Evolutionary conservation across 208 protist species (phyloP).

Genomic region (Crithidia brevicula): DNA sequence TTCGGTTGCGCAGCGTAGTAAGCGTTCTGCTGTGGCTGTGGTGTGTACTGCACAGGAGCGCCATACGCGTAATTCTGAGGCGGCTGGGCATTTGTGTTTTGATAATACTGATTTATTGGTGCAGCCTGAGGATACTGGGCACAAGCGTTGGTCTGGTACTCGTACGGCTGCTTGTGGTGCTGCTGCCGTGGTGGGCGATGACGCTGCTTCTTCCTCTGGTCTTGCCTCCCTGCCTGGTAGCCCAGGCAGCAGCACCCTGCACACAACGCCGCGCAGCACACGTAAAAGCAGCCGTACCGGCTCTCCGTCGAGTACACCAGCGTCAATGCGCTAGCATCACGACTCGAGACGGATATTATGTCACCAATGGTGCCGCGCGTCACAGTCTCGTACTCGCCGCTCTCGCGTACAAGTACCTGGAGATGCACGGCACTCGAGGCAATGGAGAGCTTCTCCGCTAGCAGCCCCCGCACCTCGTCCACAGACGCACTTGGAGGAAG

Average conservation of each 20-base stretch:
- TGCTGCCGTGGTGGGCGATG: neutral
- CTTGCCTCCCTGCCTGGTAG: neutral
- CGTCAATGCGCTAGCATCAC: neutral
- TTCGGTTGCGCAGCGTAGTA: conserved; percentile 1
- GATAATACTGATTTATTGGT: conserved; percentile 4
- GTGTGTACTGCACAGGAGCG: conserved; percentile 5
- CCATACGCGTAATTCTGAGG: conserved; percentile 3
- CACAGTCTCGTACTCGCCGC: neutral
- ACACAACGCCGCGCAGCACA: neutral
- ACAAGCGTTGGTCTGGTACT: neutral
- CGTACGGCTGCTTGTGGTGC: neutral
- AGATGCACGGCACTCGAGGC: neutral
- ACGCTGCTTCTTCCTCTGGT: neutral
- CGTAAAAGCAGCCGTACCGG: conserved; percentile 7
- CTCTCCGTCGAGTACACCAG: conserved; percentile 1
- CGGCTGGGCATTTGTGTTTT: conserved; percentile 3
- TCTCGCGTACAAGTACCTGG: neutral
- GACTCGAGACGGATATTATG: neutral
- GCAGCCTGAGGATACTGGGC: conserved; percentile 5
- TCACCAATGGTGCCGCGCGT: neutral
- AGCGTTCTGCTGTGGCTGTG: neutral
- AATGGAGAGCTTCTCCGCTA: neutral
- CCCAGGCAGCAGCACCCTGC: neutral
- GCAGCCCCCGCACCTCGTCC: neutral
- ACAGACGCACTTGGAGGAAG: neutral